Base-by-base conservation (phyloP, 495 filamentous ascomycete genomes). In the Penicillium pancosmium region DNA sequence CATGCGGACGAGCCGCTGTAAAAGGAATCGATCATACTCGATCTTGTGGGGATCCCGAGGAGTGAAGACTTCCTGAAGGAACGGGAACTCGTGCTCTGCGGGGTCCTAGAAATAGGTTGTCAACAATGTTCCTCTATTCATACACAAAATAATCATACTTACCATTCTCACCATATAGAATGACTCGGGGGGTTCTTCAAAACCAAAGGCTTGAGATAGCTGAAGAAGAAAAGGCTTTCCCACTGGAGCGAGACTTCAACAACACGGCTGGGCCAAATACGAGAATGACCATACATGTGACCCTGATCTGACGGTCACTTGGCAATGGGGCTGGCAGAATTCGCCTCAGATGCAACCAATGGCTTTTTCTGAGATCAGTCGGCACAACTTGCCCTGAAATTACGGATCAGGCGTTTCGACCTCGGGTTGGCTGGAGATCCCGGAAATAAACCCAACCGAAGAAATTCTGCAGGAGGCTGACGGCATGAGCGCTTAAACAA, bases 41-140 rank as follows among this genome's bases (percentile, higher is more conserved):
- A 76, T 55, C 35, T 72, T 73, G 10, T 70, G 65, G 1, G 60
- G 40, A n/a, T 62, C 66, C 1, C 44, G n/a, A 11, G 73, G 73
- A 36, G 67, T 66, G 43, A 64, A 72, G 0, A 74, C 71, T 35
- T 73, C 67, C 62, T 73, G 64, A 15, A 76, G 56, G 40, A 76
- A 76, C 10, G 73, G 73, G 52, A 70, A 74, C 50, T 74, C 73
- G 38, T 71, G 56, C 46, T 68, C 59, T 18, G 50, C 49, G 33
- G 61, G 51, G 44, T 68, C 73, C 71, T 76, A 9, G 18, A 50
- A 6, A 23, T 9, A 36, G n/a, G 9, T 18, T 1, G 33, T 46
- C 23, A 52, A 41, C 19, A 46, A 38, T 48, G 18, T 31, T 44
- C 10, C 2, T 11, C 34, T 5, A 36, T 10, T 16, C 25, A 34